Conservation (phyloP, 805 yeast genomes). For the Cyberlindnera meyerae region DNA sequence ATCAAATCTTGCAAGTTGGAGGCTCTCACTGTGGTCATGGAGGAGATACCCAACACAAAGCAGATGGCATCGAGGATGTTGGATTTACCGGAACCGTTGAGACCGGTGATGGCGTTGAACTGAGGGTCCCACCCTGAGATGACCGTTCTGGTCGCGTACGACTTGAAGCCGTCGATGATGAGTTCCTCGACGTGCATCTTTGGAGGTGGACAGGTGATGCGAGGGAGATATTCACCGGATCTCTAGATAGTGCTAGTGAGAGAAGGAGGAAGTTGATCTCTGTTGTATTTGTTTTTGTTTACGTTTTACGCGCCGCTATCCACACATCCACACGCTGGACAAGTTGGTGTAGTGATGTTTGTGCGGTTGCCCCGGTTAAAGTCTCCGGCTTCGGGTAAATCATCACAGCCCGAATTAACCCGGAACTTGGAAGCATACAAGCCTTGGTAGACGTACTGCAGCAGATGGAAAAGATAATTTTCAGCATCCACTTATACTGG, state of each 20-base stretch:
- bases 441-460: no score
- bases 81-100: conserved; percentile 97
- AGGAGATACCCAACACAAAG: conserved; percentile 93
- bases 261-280: no score
- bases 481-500: no score
- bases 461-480: conserved; percentile 4
- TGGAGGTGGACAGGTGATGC: neutral
- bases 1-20: conserved; percentile 89
- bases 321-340: no score
- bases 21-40: conserved; percentile 94
- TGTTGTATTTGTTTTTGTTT: conserved; percentile 14
- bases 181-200: conserved; percentile 72
- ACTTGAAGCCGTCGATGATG: conserved; percentile 95
- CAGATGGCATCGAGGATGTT: conserved; percentile 96
- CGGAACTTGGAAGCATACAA: no score
- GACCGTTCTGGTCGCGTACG: conserved; percentile 95
- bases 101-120: conserved; percentile 96
- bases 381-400: neutral
- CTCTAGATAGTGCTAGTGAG: no score
- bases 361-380: conserved; percentile 1
- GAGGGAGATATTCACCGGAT: no score
- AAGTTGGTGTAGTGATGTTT: conserved; percentile 10
- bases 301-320: no score
- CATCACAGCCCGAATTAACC: no score
- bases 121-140: conserved; percentile 94